Evolutionary conservation across 345 rosid genomes (phyloP).

Genomic region (Arabidopsis thaliana): DNA sequence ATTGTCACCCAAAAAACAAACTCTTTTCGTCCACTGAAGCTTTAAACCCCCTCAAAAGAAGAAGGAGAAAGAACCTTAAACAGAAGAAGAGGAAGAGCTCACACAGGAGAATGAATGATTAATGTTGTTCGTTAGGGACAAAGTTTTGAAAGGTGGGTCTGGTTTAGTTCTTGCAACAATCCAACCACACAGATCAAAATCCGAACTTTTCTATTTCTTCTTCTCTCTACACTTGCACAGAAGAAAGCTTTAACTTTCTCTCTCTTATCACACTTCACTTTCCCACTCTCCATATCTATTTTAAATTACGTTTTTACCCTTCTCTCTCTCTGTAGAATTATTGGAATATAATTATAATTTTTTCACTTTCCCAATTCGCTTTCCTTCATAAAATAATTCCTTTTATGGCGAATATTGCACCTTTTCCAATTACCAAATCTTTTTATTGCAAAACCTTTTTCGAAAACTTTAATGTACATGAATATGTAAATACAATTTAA

Average conservation of each 20-base stretch:
- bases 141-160: slow-evolving; percentile 36
- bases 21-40: slow-evolving; percentile 11
- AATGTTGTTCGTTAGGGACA: slow-evolving; percentile 34
- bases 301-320: neutral
- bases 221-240: slow-evolving; percentile 19
- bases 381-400: neutral
- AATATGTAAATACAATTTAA: neutral
- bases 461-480: neutral
- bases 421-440: slow-evolving; percentile 23
- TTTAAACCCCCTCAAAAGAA: neutral
- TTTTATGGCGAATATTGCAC: slow-evolving; percentile 34
- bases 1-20: slow-evolving; percentile 24
- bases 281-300: slow-evolving; percentile 17
- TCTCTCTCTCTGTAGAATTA: slow-evolving; percentile 15
- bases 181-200: slow-evolving; percentile 51
- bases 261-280: slow-evolving; percentile 46
- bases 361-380: neutral
- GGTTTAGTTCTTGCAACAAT: slow-evolving; percentile 33
- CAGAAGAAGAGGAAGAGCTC: neutral
- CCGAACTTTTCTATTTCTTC: slow-evolving; percentile 31
- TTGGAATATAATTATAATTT: neutral
- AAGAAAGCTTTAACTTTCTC: slow-evolving; percentile 35
- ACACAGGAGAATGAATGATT: slow-evolving; percentile 11
- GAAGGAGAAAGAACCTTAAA: slow-evolving; percentile 21
- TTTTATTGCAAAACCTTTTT: neutral